Conservation (phyloP, 768 basidiomycete genomes). For the Boletellus ananas region DNA sequence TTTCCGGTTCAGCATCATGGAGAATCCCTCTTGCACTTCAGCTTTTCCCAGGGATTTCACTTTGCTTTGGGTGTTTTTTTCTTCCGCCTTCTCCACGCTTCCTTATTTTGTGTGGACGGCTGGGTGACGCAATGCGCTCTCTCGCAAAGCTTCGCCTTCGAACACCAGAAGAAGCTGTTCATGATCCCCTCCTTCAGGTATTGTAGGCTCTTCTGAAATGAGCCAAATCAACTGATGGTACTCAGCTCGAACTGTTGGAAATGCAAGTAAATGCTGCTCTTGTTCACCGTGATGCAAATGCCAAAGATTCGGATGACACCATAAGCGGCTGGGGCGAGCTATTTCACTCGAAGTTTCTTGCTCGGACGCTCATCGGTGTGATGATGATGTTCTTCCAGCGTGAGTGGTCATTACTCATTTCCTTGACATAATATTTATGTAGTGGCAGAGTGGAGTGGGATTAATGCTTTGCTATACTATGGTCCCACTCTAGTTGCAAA, state of each 20-base stretch:
- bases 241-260: conserved; percentile 68
- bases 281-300: conserved; percentile 35
- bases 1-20: conserved; percentile 67
- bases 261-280: conserved; percentile 67
- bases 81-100: conserved; percentile 49
- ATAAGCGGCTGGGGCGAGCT: conserved; percentile 51
- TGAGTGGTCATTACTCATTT: conserved; percentile 32
- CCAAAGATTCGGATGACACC: conserved; percentile 13
- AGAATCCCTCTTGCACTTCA: conserved; percentile 73
- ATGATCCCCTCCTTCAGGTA: conserved; percentile 53
- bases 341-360: conserved; percentile 49
- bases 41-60: conserved; percentile 61
- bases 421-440: not conserved
- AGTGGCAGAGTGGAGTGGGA: conserved; percentile 75
- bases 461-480: conserved; percentile 81
- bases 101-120: conserved; percentile 45
- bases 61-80: conserved; percentile 55
- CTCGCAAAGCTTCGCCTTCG: conserved; percentile 52
- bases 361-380: conserved; percentile 66
- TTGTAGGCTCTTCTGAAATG: not conserved
- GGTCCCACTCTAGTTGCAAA: conserved; percentile 67
- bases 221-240: not conserved
- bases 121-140: conserved; percentile 54
- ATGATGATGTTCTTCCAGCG: conserved; percentile 84
- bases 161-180: conserved; percentile 40